These are phyloP conservation scores for Saccharomyces mikatae DNA, from an alignment of 805 yeast genomes.

Conservation along the genomic window DNA sequence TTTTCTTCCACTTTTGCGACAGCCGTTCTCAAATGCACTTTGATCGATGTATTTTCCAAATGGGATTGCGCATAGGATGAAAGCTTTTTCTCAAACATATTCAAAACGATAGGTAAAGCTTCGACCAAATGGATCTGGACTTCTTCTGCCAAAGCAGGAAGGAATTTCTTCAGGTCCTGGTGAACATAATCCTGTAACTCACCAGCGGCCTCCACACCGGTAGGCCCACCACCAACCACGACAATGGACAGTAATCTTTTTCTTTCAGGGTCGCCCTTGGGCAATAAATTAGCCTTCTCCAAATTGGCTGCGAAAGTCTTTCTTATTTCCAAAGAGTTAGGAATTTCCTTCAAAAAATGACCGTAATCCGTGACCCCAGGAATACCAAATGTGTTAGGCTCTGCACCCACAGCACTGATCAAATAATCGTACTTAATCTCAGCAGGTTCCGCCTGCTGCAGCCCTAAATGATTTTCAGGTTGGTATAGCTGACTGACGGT, in stretches of 20 bases:
- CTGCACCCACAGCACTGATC: slow-evolving; percentile 88
- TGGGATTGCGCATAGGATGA: slow-evolving; percentile 39
- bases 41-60: slow-evolving; percentile 47
- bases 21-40: slow-evolving; percentile 77
- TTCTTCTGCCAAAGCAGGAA: slow-evolving; percentile 80
- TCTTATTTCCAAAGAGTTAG: slow-evolving; percentile 78
- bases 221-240: slow-evolving; percentile 97
- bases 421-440: slow-evolving; percentile 68
- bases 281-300: slow-evolving; percentile 81
- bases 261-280: slow-evolving; percentile 71
- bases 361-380: slow-evolving; percentile 86
- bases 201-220: slow-evolving; percentile 96
- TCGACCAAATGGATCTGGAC: slow-evolving; percentile 80
- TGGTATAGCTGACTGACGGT: slow-evolving; percentile 25
- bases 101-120: slow-evolving; percentile 81
- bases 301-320: slow-evolving; percentile 74
- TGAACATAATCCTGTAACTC: slow-evolving; percentile 91
- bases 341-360: slow-evolving; percentile 79
- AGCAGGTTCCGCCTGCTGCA: slow-evolving; percentile 35
- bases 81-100: slow-evolving; percentile 39
- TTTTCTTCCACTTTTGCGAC: slow-evolving; percentile 76
- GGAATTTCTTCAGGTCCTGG: slow-evolving; percentile 80
- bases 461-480: slow-evolving; percentile 30
- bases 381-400: slow-evolving; percentile 86
- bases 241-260: slow-evolving; percentile 78